Evolutionary conservation across 306 rosid genomes (phyloP), one percentile per base, ranked within the genome.

Genomic region (Sicyos edulis): DNA sequence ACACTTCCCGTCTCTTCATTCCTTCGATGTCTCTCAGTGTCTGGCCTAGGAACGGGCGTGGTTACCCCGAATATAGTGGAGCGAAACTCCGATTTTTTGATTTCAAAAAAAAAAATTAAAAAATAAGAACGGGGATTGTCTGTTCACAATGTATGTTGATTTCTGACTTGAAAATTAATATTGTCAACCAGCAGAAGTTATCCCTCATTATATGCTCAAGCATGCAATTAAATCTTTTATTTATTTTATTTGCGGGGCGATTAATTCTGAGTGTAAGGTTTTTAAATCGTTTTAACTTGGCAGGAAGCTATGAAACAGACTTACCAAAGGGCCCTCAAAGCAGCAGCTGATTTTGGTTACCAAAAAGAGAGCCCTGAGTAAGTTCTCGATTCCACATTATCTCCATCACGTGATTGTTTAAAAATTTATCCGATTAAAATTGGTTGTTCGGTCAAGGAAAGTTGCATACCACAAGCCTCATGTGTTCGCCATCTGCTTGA

Each of bases 261-360:
- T 52, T 47, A n/a, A 26, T 19, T 29, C 40, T 32, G 9, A 56
- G 53, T 56, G 54, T 67, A 37, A 57, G 54, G 53, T 16, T 78
- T 81, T 73, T 70, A 40, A 32, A 61, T 24, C 65, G 6, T 66
- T 63, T 10, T 45, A 49, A 72, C 77, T 77, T 69, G 54, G n/a
- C 85, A 92, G 97, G 97, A 89, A 81, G 96, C 95, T 61, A 89
- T 92, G 88, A 92, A 88, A 74, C 97, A 92, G 80, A 92, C 92
- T 63, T 92, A 92, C 78, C 95, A 92, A 83, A 92, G 92, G 82
- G 87, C 95, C 74, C 85, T 85, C 42, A 92, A 92, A 82, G 97
- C 97, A 4, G 95, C 97, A 54, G 44, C 83, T 17, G 89, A 85
- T 65, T 85, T 85, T 79, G 97, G 96, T 61, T 89, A 92, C 77